A percentile compares a stretch with the other conserved stretches of the same genome.
phyloP scores from a whole-genome alignment of 2,329 filamentous ascomycete genomes.

The Trichoderma asperellum region DNA sequence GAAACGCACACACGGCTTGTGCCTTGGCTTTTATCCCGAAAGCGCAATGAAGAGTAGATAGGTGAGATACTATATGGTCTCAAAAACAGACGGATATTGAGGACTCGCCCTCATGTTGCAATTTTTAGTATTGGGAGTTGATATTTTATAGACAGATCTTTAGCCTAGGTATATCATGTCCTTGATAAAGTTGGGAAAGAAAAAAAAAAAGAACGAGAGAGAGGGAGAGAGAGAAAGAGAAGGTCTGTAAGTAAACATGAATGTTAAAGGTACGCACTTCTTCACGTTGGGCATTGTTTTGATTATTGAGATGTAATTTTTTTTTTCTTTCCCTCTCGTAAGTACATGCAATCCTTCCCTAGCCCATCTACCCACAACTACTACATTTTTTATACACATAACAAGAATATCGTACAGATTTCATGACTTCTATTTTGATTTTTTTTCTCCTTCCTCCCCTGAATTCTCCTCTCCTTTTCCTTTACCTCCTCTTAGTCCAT shows the following conservation, averaged over 20 bases:
- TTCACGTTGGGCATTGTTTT: neutral
- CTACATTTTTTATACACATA: constrained; percentile 22
- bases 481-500: constrained; percentile 48
- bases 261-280: no score
- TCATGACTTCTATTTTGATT: constrained; percentile 29
- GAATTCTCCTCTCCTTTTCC: no score
- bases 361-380: neutral
- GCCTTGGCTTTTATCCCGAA: neutral
- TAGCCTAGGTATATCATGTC: no score
- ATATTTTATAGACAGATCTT: no score
- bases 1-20: no score
- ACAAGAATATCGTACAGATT: constrained; percentile 25
- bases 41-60: neutral
- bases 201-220: no score
- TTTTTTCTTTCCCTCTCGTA: neutral
- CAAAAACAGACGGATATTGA: neutral
- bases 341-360: neutral
- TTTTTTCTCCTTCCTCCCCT: neutral
- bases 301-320: neutral
- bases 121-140: no score
- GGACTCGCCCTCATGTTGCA: neutral
- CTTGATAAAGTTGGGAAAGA: no score
- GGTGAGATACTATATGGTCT: neutral
- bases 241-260: no score
- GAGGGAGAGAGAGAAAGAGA: no score